Conservation (phyloP, 495 filamentous ascomycete genomes). For the Xylaria scruposa region DNA sequence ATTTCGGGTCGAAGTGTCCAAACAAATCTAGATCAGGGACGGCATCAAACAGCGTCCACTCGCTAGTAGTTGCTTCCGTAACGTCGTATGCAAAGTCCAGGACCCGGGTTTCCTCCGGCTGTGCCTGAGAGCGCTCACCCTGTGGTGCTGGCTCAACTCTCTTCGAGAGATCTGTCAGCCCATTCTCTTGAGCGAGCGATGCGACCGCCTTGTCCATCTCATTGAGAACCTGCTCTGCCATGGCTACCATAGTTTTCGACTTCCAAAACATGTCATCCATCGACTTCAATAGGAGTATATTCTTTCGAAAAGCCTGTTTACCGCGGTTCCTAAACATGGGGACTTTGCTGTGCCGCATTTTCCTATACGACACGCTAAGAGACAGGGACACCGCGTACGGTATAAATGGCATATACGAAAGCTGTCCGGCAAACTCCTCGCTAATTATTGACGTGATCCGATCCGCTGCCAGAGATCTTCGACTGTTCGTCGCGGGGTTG, state of each 20-base stretch:
- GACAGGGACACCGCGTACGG: constrained; percentile 72
- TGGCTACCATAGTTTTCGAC: constrained; percentile 41
- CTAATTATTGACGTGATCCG: constrained; percentile 67
- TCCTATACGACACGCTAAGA: constrained; percentile 73
- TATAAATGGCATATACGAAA: constrained; percentile 68
- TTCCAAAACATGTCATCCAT: constrained; percentile 66
- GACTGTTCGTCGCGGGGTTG: constrained; percentile 60
- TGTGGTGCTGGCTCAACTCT: constrained; percentile 25
- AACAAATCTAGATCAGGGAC: constrained; percentile 50
- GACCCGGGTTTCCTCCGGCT: constrained; percentile 17
- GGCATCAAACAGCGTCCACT: constrained; percentile 42
- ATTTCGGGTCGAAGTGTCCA: constrained; percentile 52
- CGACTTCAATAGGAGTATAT: constrained; percentile 61
- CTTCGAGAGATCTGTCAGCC: constrained; percentile 32
- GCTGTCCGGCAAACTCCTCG: constrained; percentile 57
- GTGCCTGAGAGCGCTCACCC: constrained; percentile 27
- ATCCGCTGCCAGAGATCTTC: constrained; percentile 69
- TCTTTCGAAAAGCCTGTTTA: constrained; percentile 64
- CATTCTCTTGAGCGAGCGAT: constrained; percentile 41
- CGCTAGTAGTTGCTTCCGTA: constrained; percentile 27
- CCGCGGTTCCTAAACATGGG: constrained; percentile 68
- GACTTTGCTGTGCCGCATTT: constrained; percentile 69
- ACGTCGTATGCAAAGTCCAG: constrained; percentile 23
- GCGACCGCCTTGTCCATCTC: constrained; percentile 49
- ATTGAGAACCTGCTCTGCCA: constrained; percentile 44